Percentiles rank a stretch among this genome's conserved stretches.
Evolutionary conservation across 2,329 filamentous ascomycete genomes (phyloP).

Genomic region (Zymoseptoria brevis): DNA sequence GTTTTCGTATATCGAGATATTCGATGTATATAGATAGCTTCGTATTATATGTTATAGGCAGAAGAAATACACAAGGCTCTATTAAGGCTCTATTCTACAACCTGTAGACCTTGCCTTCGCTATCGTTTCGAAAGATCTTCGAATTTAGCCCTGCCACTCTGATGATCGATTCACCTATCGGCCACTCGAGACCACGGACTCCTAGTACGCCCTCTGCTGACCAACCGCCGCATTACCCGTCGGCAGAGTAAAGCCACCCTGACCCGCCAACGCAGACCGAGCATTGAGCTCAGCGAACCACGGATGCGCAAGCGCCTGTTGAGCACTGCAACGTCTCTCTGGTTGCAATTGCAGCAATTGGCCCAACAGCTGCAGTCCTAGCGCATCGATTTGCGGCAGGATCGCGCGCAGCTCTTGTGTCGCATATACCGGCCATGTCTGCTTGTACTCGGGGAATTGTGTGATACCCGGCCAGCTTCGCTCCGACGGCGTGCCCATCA

Average conservation of each 20-base stretch:
- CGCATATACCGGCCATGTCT: conserved; percentile 86
- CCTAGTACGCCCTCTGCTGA: conserved; percentile 20
- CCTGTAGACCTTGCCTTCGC: too few species aligned
- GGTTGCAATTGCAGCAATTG: conserved; percentile 89
- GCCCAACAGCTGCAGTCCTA: conserved; percentile 78
- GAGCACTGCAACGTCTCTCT: conserved; percentile 81
- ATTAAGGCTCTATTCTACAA: too few species aligned
- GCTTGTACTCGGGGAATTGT: conserved; percentile 95
- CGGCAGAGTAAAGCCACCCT: conserved; percentile 16
- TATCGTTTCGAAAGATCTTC: too few species aligned
- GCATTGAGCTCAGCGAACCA: conserved; percentile 75
- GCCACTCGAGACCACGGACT: not conserved
- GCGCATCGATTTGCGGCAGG: conserved; percentile 78
- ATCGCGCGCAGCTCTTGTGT: conserved; percentile 85
- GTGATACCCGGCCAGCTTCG: conserved; percentile 92
- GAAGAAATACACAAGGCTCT: too few species aligned
- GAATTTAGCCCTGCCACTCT: too few species aligned
- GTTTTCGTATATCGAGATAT: too few species aligned
- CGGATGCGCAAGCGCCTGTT: conserved; percentile 77
- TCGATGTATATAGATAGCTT: too few species aligned
- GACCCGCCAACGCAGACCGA: conserved; percentile 15
- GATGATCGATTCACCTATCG: not conserved
- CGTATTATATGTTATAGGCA: too few species aligned
- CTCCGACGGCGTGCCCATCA: conserved; percentile 97
- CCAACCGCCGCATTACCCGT: conserved; percentile 12